Conservation (phyloP, 208 protist species). For the Crithidia mellificae region DNA sequence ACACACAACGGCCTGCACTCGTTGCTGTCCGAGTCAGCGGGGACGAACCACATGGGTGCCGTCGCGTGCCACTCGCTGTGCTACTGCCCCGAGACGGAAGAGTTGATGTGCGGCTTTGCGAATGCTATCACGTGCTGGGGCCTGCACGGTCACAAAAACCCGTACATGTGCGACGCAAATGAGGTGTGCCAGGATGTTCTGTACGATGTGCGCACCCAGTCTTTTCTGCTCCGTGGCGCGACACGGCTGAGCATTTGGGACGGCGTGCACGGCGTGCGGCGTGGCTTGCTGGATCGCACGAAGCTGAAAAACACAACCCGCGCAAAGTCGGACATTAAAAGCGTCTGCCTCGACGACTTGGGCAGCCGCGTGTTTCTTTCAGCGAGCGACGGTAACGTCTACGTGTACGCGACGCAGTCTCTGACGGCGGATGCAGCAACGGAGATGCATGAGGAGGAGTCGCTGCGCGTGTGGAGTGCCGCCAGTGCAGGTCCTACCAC, state of each 20-base stretch:
- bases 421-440: slow-evolving; percentile 9
- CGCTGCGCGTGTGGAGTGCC: slow-evolving; percentile 5
- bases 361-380: slow-evolving; percentile 65
- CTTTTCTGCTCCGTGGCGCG: slow-evolving; percentile 65
- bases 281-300: slow-evolving; percentile 44
- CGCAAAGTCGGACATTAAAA: slow-evolving; percentile 42
- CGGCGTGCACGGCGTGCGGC: slow-evolving; percentile 43
- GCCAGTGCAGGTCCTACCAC: neutral
- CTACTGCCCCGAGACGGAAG: slow-evolving; percentile 55
- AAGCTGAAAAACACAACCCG: slow-evolving; percentile 19
- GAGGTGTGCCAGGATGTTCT: slow-evolving; percentile 37
- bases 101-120: slow-evolving; percentile 62
- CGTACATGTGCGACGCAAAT: slow-evolving; percentile 49
- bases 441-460: slow-evolving; percentile 4
- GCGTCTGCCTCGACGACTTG: slow-evolving; percentile 60
- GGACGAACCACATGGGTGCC: slow-evolving; percentile 5
- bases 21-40: slow-evolving; percentile 19
- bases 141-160: slow-evolving; percentile 28
- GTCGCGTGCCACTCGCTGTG: slow-evolving; percentile 32
- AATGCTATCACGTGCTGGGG: slow-evolving; percentile 58
- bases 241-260: slow-evolving; percentile 72
- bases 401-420: slow-evolving; percentile 44
- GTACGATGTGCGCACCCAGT: slow-evolving; percentile 45
- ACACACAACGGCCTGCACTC: slow-evolving; percentile 29
- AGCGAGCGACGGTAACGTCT: slow-evolving; percentile 38